phyloP scores from a whole-genome alignment of 2,329 filamentous ascomycete species.

The Coniosporium tulheliwenetii region DNA sequence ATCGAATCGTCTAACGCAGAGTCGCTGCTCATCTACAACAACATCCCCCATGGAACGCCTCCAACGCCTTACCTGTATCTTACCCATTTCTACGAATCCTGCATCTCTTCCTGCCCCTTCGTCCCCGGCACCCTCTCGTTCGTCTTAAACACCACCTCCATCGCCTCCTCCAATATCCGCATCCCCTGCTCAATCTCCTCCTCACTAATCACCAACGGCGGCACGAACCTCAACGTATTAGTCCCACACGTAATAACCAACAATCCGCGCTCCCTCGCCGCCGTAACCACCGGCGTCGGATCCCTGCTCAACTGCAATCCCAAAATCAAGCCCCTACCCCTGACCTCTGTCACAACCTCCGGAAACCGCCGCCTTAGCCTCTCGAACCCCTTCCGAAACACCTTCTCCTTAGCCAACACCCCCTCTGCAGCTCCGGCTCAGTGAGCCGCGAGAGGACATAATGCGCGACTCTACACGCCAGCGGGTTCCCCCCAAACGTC shows the following conservation, averaged over 20 bases:
- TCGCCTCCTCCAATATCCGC: slow-evolving; percentile 55
- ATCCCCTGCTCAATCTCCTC: slow-evolving; percentile 68
- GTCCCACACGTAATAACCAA: slow-evolving; percentile 85
- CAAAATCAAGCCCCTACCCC: slow-evolving; percentile 72
- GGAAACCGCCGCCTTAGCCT: slow-evolving; percentile 47
- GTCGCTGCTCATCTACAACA: no score
- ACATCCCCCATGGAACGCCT: no score
- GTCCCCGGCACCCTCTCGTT: slow-evolving; percentile 20
- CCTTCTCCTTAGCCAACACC: slow-evolving; percentile 51
- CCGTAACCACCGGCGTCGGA: slow-evolving; percentile 60
- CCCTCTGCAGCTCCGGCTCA: slow-evolving; percentile 50
- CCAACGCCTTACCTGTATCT: no score
- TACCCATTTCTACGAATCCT: slow-evolving; percentile 1
- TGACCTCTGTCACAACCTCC: slow-evolving; percentile 57
- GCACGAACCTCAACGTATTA: slow-evolving; percentile 86
- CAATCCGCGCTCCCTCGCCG: slow-evolving; percentile 73
- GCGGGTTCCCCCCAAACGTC: slow-evolving; percentile 84
- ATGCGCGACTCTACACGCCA: slow-evolving; percentile 71
- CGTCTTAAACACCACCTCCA: slow-evolving; percentile 37
- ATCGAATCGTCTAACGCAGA: no score
- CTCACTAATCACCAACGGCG: slow-evolving; percentile 65
- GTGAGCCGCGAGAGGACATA: slow-evolving; percentile 69
- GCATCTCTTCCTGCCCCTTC: slow-evolving; percentile 29
- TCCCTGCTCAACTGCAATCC: slow-evolving; percentile 70
- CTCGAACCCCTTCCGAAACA: slow-evolving; percentile 43